phyloP scores from a whole-genome alignment of 768 basidiomycete genomes.

The Hypholoma fasciculare region DNA sequence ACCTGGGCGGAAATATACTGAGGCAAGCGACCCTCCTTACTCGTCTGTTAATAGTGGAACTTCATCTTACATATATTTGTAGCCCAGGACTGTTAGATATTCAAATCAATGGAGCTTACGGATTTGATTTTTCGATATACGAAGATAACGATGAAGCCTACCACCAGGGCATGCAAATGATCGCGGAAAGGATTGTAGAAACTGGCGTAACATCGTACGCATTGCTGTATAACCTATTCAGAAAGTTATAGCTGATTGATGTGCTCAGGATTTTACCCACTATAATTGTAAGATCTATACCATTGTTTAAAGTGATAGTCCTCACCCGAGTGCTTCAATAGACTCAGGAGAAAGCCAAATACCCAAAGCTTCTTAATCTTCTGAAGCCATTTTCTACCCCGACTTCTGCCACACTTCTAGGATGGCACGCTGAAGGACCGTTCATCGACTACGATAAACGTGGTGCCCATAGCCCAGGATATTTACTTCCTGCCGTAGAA shows the following conservation, averaged over 20 bases:
- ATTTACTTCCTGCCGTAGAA: constrained; percentile 61
- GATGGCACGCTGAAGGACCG: constrained; percentile 92
- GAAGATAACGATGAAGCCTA: constrained; percentile 72
- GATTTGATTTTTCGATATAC: constrained; percentile 85
- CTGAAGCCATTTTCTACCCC: constrained; percentile 67
- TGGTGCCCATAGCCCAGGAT: constrained; percentile 76
- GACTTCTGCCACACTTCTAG: constrained; percentile 71
- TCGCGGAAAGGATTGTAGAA: constrained; percentile 78
- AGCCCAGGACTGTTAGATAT: constrained; percentile 88
- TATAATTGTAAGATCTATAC: constrained; percentile 56
- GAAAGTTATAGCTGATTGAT: neutral
- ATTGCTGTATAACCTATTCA: neutral
- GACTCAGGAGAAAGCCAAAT: constrained; percentile 79
- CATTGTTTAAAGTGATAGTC: neutral
- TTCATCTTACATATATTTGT: neutral
- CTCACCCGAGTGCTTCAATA: constrained; percentile 24
- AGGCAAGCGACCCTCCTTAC: constrained; percentile 42
- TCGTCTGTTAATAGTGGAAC: neutral
- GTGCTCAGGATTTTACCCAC: constrained; percentile 58
- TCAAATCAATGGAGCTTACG: constrained; percentile 89
- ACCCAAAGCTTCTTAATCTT: constrained; percentile 68
- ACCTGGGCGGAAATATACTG: constrained; percentile 76
- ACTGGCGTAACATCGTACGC: constrained; percentile 89
- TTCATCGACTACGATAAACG: constrained; percentile 83
- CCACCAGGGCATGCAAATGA: constrained; percentile 60